phyloP scores from a whole-genome alignment of 495 filamentous ascomycete species.

The Xeromyces bisporus region DNA sequence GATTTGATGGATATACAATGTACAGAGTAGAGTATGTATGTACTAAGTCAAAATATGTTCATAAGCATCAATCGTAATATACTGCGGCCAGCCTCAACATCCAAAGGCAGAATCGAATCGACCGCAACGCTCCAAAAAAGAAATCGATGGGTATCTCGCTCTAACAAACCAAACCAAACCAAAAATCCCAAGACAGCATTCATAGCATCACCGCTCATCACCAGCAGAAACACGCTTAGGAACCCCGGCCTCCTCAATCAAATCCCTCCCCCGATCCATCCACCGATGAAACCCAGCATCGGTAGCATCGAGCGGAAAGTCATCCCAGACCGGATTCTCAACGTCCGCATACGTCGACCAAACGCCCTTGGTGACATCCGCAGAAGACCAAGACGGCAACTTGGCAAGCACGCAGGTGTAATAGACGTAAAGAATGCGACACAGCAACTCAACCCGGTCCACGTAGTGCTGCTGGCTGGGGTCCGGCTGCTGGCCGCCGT shows the following conservation, averaged over 20 bases:
- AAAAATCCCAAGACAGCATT: too few relatives aligned
- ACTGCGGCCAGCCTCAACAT: too few relatives aligned
- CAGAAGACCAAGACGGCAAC: conserved; percentile 25
- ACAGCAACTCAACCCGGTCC: conserved; percentile 30
- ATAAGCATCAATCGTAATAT: too few relatives aligned
- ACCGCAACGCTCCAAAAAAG: too few relatives aligned
- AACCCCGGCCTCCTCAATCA: conserved; percentile 31
- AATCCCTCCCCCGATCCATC: conserved; percentile 24
- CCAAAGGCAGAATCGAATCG: too few relatives aligned
- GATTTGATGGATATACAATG: not conserved
- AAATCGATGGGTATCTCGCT: too few relatives aligned
- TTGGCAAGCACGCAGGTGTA: conserved; percentile 33
- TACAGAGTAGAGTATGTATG: too few relatives aligned
- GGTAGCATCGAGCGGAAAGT: conserved; percentile 26
- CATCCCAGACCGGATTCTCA: conserved; percentile 27
- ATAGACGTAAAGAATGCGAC: conserved; percentile 33
- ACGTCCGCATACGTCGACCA: conserved; percentile 31
- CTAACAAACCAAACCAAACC: too few relatives aligned
- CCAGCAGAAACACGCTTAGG: conserved; percentile 17
- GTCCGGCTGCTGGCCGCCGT: conserved; percentile 26
- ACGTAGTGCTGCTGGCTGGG: conserved; percentile 29
- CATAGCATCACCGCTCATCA: too few relatives aligned
- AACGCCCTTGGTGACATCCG: conserved; percentile 25
- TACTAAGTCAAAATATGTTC: too few relatives aligned
- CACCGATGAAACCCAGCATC: conserved; percentile 27